Conservation (phyloP, 1,284 basidiomycete genomes). For the Cryptococcus jaspeensis region DNA sequence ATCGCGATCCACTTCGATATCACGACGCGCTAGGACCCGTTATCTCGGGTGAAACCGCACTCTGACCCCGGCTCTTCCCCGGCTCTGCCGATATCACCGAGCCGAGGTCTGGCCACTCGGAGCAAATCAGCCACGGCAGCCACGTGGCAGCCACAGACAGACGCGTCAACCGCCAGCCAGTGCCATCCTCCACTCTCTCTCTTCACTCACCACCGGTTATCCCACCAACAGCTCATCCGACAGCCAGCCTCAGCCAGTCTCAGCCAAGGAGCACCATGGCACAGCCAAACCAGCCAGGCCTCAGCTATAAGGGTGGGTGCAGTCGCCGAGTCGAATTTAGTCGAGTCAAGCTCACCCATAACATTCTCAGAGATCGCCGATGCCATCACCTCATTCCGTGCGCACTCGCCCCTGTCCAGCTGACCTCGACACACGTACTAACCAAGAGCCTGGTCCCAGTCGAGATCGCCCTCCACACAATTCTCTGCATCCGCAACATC, state of each 20-base stretch:
- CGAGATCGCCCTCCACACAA: constrained; percentile 87
- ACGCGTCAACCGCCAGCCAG: too few relatives aligned
- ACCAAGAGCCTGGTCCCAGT: constrained; percentile 56
- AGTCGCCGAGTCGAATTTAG: too few relatives aligned
- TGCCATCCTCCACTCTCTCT: too few relatives aligned
- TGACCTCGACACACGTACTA: not conserved
- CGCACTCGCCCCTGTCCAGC: constrained; percentile 5
- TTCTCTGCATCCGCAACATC: constrained; percentile 83
- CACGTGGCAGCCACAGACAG: too few relatives aligned
- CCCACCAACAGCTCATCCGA: too few relatives aligned
- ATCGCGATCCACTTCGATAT: not conserved
- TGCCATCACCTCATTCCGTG: constrained; percentile 42
- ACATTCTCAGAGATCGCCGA: constrained; percentile 36
- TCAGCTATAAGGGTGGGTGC: constrained; percentile 37
- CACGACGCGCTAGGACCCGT: too few relatives aligned
- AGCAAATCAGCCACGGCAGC: too few relatives aligned
- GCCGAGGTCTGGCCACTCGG: too few relatives aligned
- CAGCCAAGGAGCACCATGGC: not conserved
- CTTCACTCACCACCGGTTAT: too few relatives aligned
- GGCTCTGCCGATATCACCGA: not conserved
- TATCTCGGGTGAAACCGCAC: too few relatives aligned
- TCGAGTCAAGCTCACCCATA: too few relatives aligned
- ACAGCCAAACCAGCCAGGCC: constrained; percentile 15
- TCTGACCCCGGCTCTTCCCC: not conserved
- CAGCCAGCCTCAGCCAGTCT: too few relatives aligned